A percentile compares a stretch with the other conserved stretches of the same genome.
phyloP scores from a whole-genome alignment of 2,329 filamentous ascomycete species.

The Clonostachys solani region DNA sequence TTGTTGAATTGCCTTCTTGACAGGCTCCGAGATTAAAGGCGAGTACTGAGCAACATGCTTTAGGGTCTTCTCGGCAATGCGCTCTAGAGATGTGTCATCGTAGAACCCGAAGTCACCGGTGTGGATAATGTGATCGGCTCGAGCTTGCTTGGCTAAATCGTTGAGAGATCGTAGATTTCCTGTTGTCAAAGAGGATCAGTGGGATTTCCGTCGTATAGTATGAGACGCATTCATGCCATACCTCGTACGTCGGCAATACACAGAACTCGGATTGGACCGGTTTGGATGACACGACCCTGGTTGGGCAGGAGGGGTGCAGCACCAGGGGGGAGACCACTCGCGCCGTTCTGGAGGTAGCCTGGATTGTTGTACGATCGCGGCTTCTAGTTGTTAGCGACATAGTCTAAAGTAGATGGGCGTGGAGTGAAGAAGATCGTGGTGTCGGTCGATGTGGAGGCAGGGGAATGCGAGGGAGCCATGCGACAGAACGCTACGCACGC shows the following conservation, averaged over 20 bases:
- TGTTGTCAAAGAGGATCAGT: conserved; percentile 27
- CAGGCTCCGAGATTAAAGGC: conserved; percentile 77
- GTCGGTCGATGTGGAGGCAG: conserved; percentile 2
- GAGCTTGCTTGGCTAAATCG: conserved; percentile 90
- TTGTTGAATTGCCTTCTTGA: conserved; percentile 63
- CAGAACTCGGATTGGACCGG: conserved; percentile 61
- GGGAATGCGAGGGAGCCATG: conserved; percentile 3
- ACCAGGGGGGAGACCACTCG: conserved; percentile 47
- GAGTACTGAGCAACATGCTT: conserved; percentile 99
- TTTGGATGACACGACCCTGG: conserved; percentile 63
- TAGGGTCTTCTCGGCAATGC: conserved; percentile 97
- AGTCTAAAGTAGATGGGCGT: conserved; percentile 4
- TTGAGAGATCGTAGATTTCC: conserved; percentile 95
- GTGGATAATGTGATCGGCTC: conserved; percentile 96
- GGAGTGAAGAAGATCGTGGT: not conserved
- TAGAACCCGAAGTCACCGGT: conserved; percentile 99
- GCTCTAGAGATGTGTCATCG: conserved; percentile 89
- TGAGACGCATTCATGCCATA: conserved; percentile 23
- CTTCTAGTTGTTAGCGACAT: conserved; percentile 20
- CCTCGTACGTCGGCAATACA: conserved; percentile 72
- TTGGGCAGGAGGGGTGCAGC: conserved; percentile 63
- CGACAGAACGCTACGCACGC: no score
- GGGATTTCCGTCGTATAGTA: no score
- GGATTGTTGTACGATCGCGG: conserved; percentile 41
- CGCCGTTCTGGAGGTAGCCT: conserved; percentile 62